Evolutionary conservation across 768 basidiomycete genomes (phyloP).

Genomic region (Daedaleopsis sinensis): DNA sequence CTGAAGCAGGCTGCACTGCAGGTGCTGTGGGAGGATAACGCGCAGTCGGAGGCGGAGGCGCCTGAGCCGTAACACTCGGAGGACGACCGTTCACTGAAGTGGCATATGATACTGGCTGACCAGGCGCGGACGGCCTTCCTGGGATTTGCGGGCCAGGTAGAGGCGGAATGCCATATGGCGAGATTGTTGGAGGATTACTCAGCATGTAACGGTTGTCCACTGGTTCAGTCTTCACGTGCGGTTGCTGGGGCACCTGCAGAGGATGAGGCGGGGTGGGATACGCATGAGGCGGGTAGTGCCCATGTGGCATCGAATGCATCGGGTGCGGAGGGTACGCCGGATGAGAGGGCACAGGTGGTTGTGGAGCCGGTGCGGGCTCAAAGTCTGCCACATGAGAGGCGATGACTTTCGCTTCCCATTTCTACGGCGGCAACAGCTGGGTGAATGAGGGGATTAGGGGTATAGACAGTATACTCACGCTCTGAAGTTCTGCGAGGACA

Average conservation of each 20-base stretch:
- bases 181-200: slow-evolving; percentile 40
- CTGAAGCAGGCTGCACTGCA: not conserved
- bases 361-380: slow-evolving; percentile 52
- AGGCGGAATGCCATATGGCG: slow-evolving; percentile 58
- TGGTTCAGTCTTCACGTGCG: slow-evolving; percentile 75
- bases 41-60: slow-evolving; percentile 25
- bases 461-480: slow-evolving; percentile 56
- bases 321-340: slow-evolving; percentile 37
- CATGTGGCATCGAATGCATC: slow-evolving; percentile 37
- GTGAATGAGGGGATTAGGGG: slow-evolving; percentile 21
- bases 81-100: slow-evolving; percentile 20
- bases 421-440: slow-evolving; percentile 47
- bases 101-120: slow-evolving; percentile 60
- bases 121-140: slow-evolving; percentile 51
- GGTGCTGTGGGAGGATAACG: slow-evolving; percentile 20
- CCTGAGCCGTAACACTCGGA: slow-evolving; percentile 13
- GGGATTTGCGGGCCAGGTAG: slow-evolving; percentile 67
- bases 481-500: slow-evolving; percentile 85
- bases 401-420: slow-evolving; percentile 96
- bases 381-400: slow-evolving; percentile 97
- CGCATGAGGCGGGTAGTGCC: slow-evolving; percentile 56
- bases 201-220: slow-evolving; percentile 71
- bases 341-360: slow-evolving; percentile 49
- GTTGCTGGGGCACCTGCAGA: slow-evolving; percentile 32
- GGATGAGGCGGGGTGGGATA: slow-evolving; percentile 34